Evolutionary conservation across 2,329 filamentous ascomycete species (phyloP).

Genomic region (Monascus ruber): DNA sequence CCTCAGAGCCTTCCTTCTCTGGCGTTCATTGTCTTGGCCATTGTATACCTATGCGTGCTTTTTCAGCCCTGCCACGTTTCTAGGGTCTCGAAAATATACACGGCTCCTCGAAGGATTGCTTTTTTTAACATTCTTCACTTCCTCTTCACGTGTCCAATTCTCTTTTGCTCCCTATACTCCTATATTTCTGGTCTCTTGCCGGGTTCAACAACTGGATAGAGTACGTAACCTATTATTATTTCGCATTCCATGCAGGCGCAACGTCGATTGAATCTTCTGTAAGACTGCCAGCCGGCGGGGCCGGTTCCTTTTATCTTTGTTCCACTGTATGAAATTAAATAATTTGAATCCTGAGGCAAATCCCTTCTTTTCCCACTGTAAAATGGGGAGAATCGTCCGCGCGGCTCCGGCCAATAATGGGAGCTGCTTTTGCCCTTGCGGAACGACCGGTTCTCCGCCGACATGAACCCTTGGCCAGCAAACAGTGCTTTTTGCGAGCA

Average conservation of each 20-base stretch:
- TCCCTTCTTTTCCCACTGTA: too few species aligned
- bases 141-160: slow-evolving; percentile 9
- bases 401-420: neutral
- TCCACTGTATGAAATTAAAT: neutral
- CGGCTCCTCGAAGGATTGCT: slow-evolving; percentile 7
- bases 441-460: too few species aligned
- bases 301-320: neutral
- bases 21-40: slow-evolving; percentile 17
- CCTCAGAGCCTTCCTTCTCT: slow-evolving; percentile 4
- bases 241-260: slow-evolving; percentile 3
- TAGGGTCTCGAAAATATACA: slow-evolving; percentile 25
- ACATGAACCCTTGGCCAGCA: too few species aligned
- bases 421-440: too few species aligned
- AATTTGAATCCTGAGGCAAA: too few species aligned
- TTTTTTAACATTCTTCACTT: slow-evolving; percentile 11
- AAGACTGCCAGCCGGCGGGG: too few species aligned
- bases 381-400: too few species aligned
- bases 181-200: slow-evolving; percentile 5
- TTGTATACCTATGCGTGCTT: slow-evolving; percentile 6
- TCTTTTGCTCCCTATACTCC: slow-evolving; percentile 5
- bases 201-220: neutral
- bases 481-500: too few species aligned
- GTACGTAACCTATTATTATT: slow-evolving; percentile 1
- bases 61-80: slow-evolving; percentile 29
- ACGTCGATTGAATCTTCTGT: too few species aligned